phyloP scores from a whole-genome alignment of 108 stramenopile genomes.

The Skeletonema tropicum region DNA sequence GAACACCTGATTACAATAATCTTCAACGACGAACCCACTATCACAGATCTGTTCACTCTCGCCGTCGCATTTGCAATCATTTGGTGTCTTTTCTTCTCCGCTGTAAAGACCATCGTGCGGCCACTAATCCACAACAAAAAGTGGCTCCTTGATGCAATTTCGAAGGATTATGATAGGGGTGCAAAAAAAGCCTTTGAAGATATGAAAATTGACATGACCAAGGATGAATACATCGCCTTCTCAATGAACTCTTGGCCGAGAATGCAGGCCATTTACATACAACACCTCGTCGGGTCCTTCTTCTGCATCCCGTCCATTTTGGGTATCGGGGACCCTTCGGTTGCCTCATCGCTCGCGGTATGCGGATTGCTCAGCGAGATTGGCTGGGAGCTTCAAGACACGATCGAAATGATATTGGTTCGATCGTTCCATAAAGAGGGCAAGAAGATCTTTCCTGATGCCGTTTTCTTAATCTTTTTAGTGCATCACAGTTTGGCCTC shows the following conservation, averaged over 20 bases:
- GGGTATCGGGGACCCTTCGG: constrained; percentile 11
- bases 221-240: constrained; percentile 23
- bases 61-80: constrained; percentile 27
- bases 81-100: constrained; percentile 29
- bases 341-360: constrained; percentile 25
- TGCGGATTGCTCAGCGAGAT: constrained; percentile 28
- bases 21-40: constrained; percentile 7
- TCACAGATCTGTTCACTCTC: constrained; percentile 1
- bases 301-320: constrained; percentile 36
- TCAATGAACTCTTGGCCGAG: constrained; percentile 24
- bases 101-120: constrained; percentile 9
- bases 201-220: constrained; percentile 29
- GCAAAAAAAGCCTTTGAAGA: constrained; percentile 9
- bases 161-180: constrained; percentile 30
- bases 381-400: constrained; percentile 41
- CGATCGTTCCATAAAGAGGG: constrained; percentile 22
- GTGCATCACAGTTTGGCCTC: constrained; percentile 37
- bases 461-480: constrained; percentile 5
- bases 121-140: constrained; percentile 22
- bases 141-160: constrained; percentile 39
- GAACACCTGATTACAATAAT: neutral
- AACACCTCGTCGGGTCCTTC: constrained; percentile 29
- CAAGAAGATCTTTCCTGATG: constrained; percentile 6
- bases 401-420: constrained; percentile 12
- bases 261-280: constrained; percentile 18